phyloP scores from a whole-genome alignment of 495 filamentous ascomycete species.

The Cryomyces antarcticus region DNA sequence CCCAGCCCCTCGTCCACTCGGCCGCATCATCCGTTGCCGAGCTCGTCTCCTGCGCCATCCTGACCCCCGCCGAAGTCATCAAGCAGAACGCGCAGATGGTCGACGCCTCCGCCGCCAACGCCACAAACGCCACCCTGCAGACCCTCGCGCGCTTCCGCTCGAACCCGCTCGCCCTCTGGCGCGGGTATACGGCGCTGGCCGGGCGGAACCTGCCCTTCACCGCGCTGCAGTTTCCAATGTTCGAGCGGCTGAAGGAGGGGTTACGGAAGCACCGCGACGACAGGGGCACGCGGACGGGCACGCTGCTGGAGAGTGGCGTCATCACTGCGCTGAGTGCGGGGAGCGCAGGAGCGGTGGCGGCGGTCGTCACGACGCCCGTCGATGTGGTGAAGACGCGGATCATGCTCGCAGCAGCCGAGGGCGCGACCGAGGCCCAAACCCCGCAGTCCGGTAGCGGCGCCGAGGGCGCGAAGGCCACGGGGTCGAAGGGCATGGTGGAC shows the following conservation, averaged over 20 bases:
- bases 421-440: constrained; percentile 23
- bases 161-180: constrained; percentile 42
- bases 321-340: constrained; percentile 54
- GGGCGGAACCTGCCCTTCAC: constrained; percentile 73
- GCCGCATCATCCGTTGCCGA: constrained; percentile 55
- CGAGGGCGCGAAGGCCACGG: constrained; percentile 4
- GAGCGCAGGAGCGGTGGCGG: constrained; percentile 44
- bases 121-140: constrained; percentile 26
- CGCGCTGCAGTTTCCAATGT: constrained; percentile 72
- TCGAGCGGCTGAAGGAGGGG: constrained; percentile 39
- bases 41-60: constrained; percentile 61
- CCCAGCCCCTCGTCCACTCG: constrained; percentile 44
- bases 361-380: constrained; percentile 56
- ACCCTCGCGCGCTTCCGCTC: constrained; percentile 33
- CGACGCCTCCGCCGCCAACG: constrained; percentile 13
- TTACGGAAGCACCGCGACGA: constrained; percentile 22
- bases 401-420: constrained; percentile 31
- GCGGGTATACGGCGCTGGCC: constrained; percentile 61
- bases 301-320: constrained; percentile 37
- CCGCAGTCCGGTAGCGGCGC: constrained; percentile 7
- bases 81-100: constrained; percentile 85
- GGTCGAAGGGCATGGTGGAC: constrained; percentile 12
- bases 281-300: constrained; percentile 10
- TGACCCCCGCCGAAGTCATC: constrained; percentile 77
- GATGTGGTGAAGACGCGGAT: constrained; percentile 74